Conservation (phyloP, 768 basidiomycete genomes). For the Xanthoconium purpureum region DNA sequence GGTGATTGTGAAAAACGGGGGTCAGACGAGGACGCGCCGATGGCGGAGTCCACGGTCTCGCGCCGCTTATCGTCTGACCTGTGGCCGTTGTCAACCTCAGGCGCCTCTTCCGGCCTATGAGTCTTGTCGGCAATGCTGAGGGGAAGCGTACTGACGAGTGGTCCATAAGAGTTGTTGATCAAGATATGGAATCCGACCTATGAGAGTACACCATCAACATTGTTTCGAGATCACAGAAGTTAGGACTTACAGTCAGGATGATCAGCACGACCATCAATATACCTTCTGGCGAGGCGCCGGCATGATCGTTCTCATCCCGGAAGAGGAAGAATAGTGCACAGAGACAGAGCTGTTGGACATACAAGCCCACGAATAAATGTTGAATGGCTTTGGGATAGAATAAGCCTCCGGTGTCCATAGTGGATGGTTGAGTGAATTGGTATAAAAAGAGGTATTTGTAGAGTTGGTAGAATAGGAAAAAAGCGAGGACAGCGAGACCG, state of each 20-base stretch:
- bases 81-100: background rate
- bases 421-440: constrained; percentile 65
- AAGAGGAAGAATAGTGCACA: constrained; percentile 90
- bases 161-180: constrained; percentile 76
- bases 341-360: constrained; percentile 84
- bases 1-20: constrained; percentile 4
- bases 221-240: background rate
- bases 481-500: constrained; percentile 78
- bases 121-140: constrained; percentile 74
- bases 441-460: constrained; percentile 89
- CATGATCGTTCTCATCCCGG: constrained; percentile 46
- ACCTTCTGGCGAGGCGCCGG: constrained; percentile 69
- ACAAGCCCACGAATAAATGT: constrained; percentile 91
- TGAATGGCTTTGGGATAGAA: constrained; percentile 96
- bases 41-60: constrained; percentile 9
- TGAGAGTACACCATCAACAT: background rate
- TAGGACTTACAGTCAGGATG: constrained; percentile 62
- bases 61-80: constrained; percentile 17
- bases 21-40: constrained; percentile 6
- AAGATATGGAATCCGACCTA: constrained; percentile 68
- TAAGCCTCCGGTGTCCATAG: constrained; percentile 82
- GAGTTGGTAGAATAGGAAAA: constrained; percentile 78
- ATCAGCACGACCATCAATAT: constrained; percentile 85
- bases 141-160: constrained; percentile 73
- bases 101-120: constrained; percentile 30